Evolutionary conservation across 75 land plant genomes (phyloP), one percentile per base, ranked within the genome.

Genomic region (Pinus tabuliformis): DNA sequence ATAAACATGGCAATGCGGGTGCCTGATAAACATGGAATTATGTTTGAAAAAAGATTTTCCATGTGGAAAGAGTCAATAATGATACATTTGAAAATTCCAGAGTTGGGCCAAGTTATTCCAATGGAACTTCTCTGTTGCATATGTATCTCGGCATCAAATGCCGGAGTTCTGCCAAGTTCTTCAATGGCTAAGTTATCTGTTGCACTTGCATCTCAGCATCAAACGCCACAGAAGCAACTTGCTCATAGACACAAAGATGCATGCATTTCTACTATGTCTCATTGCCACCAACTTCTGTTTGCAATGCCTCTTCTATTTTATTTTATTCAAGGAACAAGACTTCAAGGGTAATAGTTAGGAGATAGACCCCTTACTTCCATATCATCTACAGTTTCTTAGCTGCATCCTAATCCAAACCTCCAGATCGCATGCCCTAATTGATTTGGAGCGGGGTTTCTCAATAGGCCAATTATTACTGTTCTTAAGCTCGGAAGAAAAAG

Each of bases 361-460:
- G 58, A 45, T 72, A 84, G 71, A 0, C 91, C 89, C 28, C 77
- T 82, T 62, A 81, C 78, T 52, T 85, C 85, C 92, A 90, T 90
- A 52, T 89, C 90, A 22, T 86, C 78, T 39, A n/a, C 37, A 91
- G 76, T 52, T 80, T 76, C 75, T 86, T 82, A 3, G 88, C 81
- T n/a, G 80, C 86, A 54, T 66, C 22, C 90, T 88, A 88, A 71
- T 91, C 90, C 30, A 86, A 56, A 70, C 77, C 86, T 5, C 77
- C 82, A 80, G 36, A 88, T 42, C 72, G 88, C 86, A 39, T 49
- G 90, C 84, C 57, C 79, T 77, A 17, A 91, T 82, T 65, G 88
- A 42, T 58, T 86, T 88, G 22, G 80, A 78, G 77, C 86, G 86
- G 70, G 80, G 84, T 39, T 86, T 84, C 24, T 74, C 54, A 81